Evolutionary conservation across 352 stramenopile genomes (phyloP), one percentile per base, ranked within the genome.

Genomic region (Phytophthora megakarya): DNA sequence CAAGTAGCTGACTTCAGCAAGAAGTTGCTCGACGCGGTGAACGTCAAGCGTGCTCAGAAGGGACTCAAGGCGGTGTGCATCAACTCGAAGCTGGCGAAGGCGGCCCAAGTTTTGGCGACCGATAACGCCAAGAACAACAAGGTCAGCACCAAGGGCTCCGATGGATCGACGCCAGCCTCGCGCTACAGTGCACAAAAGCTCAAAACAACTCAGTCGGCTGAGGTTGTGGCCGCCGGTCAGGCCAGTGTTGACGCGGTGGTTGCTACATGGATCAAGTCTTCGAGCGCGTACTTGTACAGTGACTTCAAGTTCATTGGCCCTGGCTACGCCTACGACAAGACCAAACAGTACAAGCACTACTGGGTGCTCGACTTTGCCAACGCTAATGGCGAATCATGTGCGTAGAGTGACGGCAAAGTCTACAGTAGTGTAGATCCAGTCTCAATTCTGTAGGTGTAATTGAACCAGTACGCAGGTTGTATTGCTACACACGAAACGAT

Each of bases 151-250:
- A 72, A 69, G 49, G 70, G 66, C 11, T 55, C 54, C 12, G 48
- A 81, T 45, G 72, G 72, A 21, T 74, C 70, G 32, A 72, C 58
- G 2, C 51, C 72, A 1, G 67, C 26, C 25, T 54, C 53, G 16
- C 77, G 77, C 35, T 71, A 75, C 30, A 26, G 67, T 7, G 26
- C 25, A 7, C 42, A 64, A n/a, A 45, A 38, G 12, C 76, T 80
- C 33, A 33, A 70, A 12, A 65, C 55, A 3, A 7, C n/a, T 0
- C 26, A 61, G n/a, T 68, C 62, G 2, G 66, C 64, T 8, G 78
- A 83, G 48, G 60, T 82, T 44, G 73, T 84, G n/a, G 75, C 75
- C 11, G 75, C 70, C 5, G 77, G 77, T 7, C 68, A 83, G 43
- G 25, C 33, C 18, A 64, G 50, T 11, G 71, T 72, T 3, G 46